Base-by-base conservation (phyloP, 352 stramenopile species). In the Phytophthora ohioensis region DNA sequence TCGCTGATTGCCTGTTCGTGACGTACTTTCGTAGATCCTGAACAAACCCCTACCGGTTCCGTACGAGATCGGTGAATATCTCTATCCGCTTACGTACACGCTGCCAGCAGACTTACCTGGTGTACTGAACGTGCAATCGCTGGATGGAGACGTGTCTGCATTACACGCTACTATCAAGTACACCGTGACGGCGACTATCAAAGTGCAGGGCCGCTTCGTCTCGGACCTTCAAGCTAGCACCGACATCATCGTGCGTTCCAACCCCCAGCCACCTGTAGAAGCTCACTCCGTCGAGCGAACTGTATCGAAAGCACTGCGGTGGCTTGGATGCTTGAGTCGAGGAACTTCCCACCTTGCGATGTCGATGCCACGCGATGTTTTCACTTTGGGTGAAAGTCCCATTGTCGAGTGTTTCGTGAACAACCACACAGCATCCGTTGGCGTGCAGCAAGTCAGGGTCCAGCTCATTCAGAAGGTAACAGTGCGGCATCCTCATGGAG, bases 131-230 rank as follows among this genome's bases (percentile, higher is more conserved):
- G 84, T 81, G 13, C 78, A 90, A 42, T 74, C 75, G 21, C 65
- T 91, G 45, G 75, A 87, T 48, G 80, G 78, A 41, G 80, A 84
- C 10, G 67, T 83, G 46, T 70, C 81, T 55, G 76, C 74, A 35
- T 71, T 92, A 11, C 81, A 92, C 38, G 82, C 83, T 3, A 91
- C 80, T 12, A 94, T 94, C 69, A 89, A 91, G 58, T 94, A 94
- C 69, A 89, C 80, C 4, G 64, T 94, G 30, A 91, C 85, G 42
- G 84, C 84, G 31, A 79, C 78, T 5, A 81, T 93, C 56, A 87
- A 88, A 64, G 80, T 93, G 43, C 73, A 91, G 39, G 82, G 82
- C 38, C 75, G 82, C 48, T 92, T 93, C 62, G 75, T 90, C 59
- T 90, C 84, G 36, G 81, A 93, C 64, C 69, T 93, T 53, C 83